These are phyloP conservation scores for Trichophyton schoenleinii DNA, from an alignment of 2,329 filamentous ascomycete species.

Conservation along the genomic window DNA sequence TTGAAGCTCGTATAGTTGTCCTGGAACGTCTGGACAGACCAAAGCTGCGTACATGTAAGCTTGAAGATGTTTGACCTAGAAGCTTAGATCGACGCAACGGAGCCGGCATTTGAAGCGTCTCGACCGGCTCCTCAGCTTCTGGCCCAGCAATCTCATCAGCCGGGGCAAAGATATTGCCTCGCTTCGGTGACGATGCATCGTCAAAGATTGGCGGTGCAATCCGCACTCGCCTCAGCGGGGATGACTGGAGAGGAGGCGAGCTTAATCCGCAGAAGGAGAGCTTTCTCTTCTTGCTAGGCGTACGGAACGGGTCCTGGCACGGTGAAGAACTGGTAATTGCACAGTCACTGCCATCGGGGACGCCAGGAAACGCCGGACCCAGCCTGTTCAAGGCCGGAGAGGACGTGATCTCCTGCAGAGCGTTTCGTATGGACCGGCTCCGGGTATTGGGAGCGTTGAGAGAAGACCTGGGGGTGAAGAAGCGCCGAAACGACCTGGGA, in stretches of 20 bases:
- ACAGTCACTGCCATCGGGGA: constrained; percentile 22
- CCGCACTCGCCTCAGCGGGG: constrained; percentile 34
- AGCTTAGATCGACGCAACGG: constrained; percentile 27
- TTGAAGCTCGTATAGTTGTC: constrained; percentile 25
- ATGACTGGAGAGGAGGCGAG: constrained; percentile 37
- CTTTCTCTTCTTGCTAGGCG: constrained; percentile 35
- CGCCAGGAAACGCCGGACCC: constrained; percentile 31
- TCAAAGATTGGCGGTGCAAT: constrained; percentile 22
- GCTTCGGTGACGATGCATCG: constrained; percentile 14
- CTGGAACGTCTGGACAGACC: constrained; percentile 21
- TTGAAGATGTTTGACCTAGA: constrained; percentile 25
- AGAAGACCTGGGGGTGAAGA: constrained; percentile 39
- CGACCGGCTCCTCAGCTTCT: not conserved
- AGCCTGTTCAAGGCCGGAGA: constrained; percentile 30
- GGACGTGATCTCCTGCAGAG: constrained; percentile 32
- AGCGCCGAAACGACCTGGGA: constrained; percentile 39
- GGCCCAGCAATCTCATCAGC: constrained; percentile 1
- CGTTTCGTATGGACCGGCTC: constrained; percentile 33
- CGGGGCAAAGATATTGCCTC: not conserved
- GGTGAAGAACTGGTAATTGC: constrained; percentile 18
- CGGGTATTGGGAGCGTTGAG: constrained; percentile 24
- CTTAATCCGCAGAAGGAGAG: constrained; percentile 31
- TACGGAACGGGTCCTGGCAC: constrained; percentile 22
- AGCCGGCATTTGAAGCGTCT: constrained; percentile 15
- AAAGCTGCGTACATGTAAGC: constrained; percentile 29